These are phyloP conservation scores for Trichophyton verrucosum DNA, from an alignment of 2,329 filamentous ascomycete genomes.

Conservation along the genomic window DNA sequence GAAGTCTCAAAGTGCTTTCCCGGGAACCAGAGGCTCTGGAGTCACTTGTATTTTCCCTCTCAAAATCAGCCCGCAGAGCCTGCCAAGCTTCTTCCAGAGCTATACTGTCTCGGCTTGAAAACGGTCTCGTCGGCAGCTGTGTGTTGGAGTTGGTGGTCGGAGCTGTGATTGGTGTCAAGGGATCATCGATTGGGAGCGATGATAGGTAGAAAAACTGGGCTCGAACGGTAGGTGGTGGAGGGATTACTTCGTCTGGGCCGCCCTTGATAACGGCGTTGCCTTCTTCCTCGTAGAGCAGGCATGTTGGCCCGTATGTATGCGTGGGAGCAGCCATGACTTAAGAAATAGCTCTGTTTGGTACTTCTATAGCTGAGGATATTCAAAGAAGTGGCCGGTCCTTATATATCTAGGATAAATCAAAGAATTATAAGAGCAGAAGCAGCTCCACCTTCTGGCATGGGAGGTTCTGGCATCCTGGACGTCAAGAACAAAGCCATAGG, in stretches of 20 bases:
- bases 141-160: constrained; percentile 39
- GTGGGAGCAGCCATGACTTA: constrained; percentile 29
- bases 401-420: neutral
- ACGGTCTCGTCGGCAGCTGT: constrained; percentile 59
- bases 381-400: neutral
- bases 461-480: neutral
- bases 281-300: constrained; percentile 34
- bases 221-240: constrained; percentile 44
- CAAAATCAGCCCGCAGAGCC: constrained; percentile 32
- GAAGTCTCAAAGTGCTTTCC: neutral
- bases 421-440: neutral
- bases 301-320: constrained; percentile 51
- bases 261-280: constrained; percentile 18
- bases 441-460: neutral
- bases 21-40: constrained; percentile 4
- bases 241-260: constrained; percentile 16
- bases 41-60: constrained; percentile 7
- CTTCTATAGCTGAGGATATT: neutral
- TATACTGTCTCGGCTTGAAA: constrained; percentile 65
- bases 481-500: neutral
- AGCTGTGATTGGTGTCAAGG: constrained; percentile 55
- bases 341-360: neutral
- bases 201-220: constrained; percentile 81
- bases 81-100: constrained; percentile 70
- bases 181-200: constrained; percentile 72